phyloP scores from a whole-genome alignment of 1,139 yeast genomes.

The Saccharomycopsis crataegensis region DNA sequence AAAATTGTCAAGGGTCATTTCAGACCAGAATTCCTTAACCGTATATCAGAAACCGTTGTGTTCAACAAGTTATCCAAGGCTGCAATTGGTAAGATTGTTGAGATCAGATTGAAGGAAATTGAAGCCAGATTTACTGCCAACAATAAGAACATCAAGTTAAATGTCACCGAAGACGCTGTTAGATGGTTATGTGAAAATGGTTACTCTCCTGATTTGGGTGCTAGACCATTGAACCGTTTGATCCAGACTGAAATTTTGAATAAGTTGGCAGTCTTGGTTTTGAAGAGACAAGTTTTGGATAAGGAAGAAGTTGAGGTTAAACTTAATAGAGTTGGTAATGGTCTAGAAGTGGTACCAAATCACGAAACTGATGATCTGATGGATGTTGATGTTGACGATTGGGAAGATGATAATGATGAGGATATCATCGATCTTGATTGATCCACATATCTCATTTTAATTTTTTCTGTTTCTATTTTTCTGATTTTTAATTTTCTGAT shows the following conservation, averaged over 20 bases:
- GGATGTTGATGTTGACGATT: constrained; percentile 48
- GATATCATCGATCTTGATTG: constrained; percentile 36
- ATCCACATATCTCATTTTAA: neutral
- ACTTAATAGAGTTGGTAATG: constrained; percentile 40
- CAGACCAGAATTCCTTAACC: constrained; percentile 95
- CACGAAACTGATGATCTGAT: constrained; percentile 58
- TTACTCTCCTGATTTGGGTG: constrained; percentile 90
- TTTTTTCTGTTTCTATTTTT: neutral
- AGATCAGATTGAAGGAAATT: constrained; percentile 74
- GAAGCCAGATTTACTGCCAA: constrained; percentile 77
- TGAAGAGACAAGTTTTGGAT: constrained; percentile 81
- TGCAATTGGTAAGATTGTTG: constrained; percentile 88
- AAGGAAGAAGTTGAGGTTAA: constrained; percentile 74
- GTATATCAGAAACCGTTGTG: constrained; percentile 86
- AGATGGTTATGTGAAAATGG: constrained; percentile 81
- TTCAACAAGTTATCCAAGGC: constrained; percentile 88
- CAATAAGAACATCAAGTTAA: constrained; percentile 68
- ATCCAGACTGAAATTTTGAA: constrained; percentile 85
- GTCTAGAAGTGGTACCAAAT: constrained; percentile 77
- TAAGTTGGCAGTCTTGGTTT: constrained; percentile 76
- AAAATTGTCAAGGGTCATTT: constrained; percentile 80
- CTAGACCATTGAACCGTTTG: constrained; percentile 92
- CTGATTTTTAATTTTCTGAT: too few relatives aligned
- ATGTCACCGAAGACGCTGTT: constrained; percentile 64
- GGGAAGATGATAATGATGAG: constrained; percentile 56